Percentiles rank a stretch among this genome's conserved stretches.
Conservation (phyloP, 78 protist species). For the Dictyostelium firmibasis region DNA sequence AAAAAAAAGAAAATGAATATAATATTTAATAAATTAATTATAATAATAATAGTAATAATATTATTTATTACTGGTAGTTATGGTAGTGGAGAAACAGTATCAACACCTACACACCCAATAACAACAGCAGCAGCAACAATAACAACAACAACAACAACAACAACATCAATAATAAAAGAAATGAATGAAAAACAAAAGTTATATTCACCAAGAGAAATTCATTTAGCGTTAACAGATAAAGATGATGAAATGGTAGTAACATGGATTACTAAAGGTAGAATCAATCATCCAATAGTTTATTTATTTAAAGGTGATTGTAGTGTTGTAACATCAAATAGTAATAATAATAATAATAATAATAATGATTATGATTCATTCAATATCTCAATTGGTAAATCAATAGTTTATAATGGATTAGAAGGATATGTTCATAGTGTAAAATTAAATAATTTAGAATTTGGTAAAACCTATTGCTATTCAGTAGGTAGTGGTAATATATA, state of each 20-base stretch:
- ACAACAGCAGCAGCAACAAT: neutral
- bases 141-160: neutral
- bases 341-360: neutral
- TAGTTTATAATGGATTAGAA: neutral
- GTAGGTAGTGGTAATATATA: slow-evolving; percentile 34
- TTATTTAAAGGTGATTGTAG: slow-evolving; percentile 30
- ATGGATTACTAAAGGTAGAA: slow-evolving; percentile 32
- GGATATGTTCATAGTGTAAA: slow-evolving; percentile 44
- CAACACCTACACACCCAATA: neutral
- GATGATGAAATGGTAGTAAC: slow-evolving; percentile 25
- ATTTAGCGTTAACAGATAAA: slow-evolving; percentile 31
- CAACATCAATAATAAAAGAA: neutral
- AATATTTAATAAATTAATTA: neutral
- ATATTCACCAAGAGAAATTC: slow-evolving; percentile 14
- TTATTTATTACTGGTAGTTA: neutral
- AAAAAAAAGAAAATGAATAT: neutral
- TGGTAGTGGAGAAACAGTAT: neutral
- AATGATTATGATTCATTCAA: neutral
- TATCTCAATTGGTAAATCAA: slow-evolving; percentile 28
- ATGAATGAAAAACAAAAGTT: neutral
- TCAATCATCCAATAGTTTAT: slow-evolving; percentile 27
- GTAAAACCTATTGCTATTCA: slow-evolving; percentile 32
- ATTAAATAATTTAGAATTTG: neutral
- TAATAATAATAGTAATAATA: neutral
- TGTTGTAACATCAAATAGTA: neutral